Conservation (phyloP, 306 rosid genomes). For the Ziziphus jujuba region DNA sequence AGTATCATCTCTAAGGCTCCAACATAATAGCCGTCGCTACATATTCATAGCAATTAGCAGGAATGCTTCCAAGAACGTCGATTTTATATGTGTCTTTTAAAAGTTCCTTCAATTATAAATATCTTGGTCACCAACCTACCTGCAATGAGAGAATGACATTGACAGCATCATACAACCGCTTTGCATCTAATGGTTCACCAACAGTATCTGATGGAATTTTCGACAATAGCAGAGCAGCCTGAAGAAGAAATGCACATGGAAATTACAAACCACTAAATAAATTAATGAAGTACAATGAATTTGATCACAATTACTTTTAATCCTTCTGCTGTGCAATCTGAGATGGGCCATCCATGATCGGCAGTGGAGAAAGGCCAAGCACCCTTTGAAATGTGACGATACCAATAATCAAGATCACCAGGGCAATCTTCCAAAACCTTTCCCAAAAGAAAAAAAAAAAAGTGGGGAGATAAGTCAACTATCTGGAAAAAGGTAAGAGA, state of each 20-base stretch:
- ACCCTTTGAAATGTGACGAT: slow-evolving; percentile 91
- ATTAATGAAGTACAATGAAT: slow-evolving; percentile 9
- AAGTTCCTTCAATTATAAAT: no score
- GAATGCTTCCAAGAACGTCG: no score
- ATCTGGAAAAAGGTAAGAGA: neutral
- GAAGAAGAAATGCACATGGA: slow-evolving; percentile 24
- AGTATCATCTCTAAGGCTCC: no score
- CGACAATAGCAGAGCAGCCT: slow-evolving; percentile 68
- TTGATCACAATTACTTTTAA: slow-evolving; percentile 48
- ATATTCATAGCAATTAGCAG: no score
- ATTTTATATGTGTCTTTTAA: no score
- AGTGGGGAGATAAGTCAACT: slow-evolving; percentile 12
- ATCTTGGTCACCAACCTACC: slow-evolving; percentile 45
- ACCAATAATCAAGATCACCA: slow-evolving; percentile 68
- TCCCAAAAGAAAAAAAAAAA: no score
- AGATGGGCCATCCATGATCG: slow-evolving; percentile 98
- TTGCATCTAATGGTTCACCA: slow-evolving; percentile 63
- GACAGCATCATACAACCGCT: slow-evolving; percentile 64
- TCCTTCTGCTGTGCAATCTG: slow-evolving; percentile 96
- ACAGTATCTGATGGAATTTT: slow-evolving; percentile 61
- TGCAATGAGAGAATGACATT: slow-evolving; percentile 83
- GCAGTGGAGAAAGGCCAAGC: slow-evolving; percentile 91
- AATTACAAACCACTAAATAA: slow-evolving; percentile 20
- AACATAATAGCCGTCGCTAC: no score
- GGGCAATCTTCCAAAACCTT: slow-evolving; percentile 76